These are phyloP conservation scores for Xylaria bambusicola DNA, from an alignment of 495 filamentous ascomycete genomes.

Conservation along the genomic window DNA sequence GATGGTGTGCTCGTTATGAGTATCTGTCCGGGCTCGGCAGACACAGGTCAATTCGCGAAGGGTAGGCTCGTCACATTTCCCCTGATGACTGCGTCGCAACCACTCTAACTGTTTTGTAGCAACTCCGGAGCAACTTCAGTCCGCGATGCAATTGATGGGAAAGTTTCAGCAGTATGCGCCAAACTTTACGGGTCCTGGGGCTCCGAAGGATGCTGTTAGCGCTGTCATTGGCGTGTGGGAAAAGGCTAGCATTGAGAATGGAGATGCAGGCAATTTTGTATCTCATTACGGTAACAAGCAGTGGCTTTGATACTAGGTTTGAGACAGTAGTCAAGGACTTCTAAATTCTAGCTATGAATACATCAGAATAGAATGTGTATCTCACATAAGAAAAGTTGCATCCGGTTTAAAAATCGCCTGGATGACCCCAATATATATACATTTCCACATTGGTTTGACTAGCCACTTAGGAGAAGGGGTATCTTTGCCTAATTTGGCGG, in stretches of 20 bases:
- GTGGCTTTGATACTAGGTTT: conserved; percentile 41
- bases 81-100: not conserved
- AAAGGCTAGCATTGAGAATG: conserved; percentile 49
- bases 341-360: no score
- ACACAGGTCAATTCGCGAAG: conserved; percentile 33
- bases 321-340: no score
- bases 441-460: no score
- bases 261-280: conserved; percentile 53
- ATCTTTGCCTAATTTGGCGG: no score
- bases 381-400: no score
- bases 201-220: conserved; percentile 45
- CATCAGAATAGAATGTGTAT: no score
- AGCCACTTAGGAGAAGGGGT: no score
- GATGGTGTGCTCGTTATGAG: conserved; percentile 54
- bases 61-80: conserved; percentile 5
- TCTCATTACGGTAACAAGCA: conserved; percentile 58
- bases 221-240: conserved; percentile 41
- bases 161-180: conserved; percentile 50
- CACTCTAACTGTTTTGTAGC: conserved; percentile 26
- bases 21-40: conserved; percentile 53
- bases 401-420: no score
- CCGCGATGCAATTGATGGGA: conserved; percentile 34
- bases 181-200: conserved; percentile 49
- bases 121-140: conserved; percentile 39
- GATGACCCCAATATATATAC: no score